Evolutionary conservation across 345 rosid species (phyloP).

Genomic region (Eucalyptus globulus): DNA sequence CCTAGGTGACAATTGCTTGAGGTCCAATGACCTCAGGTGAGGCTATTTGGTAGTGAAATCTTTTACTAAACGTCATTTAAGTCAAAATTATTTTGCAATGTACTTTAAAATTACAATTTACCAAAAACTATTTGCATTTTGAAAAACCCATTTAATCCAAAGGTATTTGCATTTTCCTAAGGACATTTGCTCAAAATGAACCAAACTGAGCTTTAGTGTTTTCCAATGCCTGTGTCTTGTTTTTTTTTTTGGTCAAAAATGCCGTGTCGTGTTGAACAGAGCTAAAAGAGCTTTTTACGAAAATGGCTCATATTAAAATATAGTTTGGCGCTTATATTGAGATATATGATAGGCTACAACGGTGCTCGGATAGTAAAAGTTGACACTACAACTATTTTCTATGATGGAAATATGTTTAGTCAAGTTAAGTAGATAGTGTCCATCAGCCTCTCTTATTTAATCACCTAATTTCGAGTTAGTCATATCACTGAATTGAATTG

Average conservation of each 20-base stretch:
- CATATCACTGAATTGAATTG: neutral
- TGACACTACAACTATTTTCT: neutral
- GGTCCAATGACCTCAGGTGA: too few species aligned
- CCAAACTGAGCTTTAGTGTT: neutral
- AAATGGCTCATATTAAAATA: neutral
- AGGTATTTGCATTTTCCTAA: too few species aligned
- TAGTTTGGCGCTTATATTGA: neutral
- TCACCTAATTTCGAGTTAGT: neutral
- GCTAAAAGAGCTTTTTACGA: neutral
- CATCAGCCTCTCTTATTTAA: neutral
- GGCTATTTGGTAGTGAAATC: too few species aligned
- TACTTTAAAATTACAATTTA: too few species aligned
- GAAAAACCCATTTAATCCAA: too few species aligned
- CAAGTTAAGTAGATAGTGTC: neutral
- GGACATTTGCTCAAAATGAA: fast-evolving
- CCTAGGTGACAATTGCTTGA: fast-evolving
- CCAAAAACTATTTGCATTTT: fast-evolving
- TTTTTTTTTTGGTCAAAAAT: too few species aligned
- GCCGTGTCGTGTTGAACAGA: neutral
- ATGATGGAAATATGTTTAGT: neutral
- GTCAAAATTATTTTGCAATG: too few species aligned
- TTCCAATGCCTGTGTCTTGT: neutral
- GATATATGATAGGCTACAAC: neutral
- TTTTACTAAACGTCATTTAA: too few species aligned
- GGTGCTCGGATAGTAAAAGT: neutral